Evolutionary conservation across 208 protist species (phyloP), one percentile per base, ranked within the genome.

Genomic region (Leishmania tarentolae): DNA sequence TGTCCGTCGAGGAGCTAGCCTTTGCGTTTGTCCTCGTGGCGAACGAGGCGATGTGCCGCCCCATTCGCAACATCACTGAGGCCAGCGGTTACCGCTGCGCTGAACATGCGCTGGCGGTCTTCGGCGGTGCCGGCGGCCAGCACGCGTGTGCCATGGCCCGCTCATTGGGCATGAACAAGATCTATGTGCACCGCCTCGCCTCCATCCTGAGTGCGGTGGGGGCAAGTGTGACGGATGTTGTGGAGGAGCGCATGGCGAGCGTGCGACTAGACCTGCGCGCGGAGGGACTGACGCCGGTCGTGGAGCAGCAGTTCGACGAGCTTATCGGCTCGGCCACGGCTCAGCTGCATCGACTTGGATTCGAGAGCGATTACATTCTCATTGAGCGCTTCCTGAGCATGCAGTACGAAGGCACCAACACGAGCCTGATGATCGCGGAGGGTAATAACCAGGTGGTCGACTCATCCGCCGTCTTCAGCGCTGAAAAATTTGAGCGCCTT

Each of bases 1-100:
- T 91, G 84, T 85, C 82, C 4, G 79, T 88, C 21, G 94, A 97
- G 73, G 87, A 98, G 81, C 92, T 99, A 13, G 98, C 98, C 35
- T 91, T 91, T 56, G 98, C 97, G 31, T 99, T 98, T 79, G 87
- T 99, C 61, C 44, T 82, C 19, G 97, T 99, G 24, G 98, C 98
- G 42, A 99, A 99, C 82, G 98, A 99, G 81, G 90, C 95, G 65
- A 99, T 99, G 98, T 98, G 93, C 83, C 83, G 98, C 9, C 98
- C 98, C 1, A 99, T 99, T 69, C 88, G 97, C 69, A 92, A 91
- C 52, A 89, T 99, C 46, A 99, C 98, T 0, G 94, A 99, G 81
- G 88, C 96, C 19, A 94, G 92, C 63, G 98, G 97, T 56, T 92
- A 95, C 88, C 94, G 97, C 74, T 93, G 88, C 24, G 79, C 89